phyloP scores from a whole-genome alignment of 2,329 filamentous ascomycete species.

The Epichloe typhina region DNA sequence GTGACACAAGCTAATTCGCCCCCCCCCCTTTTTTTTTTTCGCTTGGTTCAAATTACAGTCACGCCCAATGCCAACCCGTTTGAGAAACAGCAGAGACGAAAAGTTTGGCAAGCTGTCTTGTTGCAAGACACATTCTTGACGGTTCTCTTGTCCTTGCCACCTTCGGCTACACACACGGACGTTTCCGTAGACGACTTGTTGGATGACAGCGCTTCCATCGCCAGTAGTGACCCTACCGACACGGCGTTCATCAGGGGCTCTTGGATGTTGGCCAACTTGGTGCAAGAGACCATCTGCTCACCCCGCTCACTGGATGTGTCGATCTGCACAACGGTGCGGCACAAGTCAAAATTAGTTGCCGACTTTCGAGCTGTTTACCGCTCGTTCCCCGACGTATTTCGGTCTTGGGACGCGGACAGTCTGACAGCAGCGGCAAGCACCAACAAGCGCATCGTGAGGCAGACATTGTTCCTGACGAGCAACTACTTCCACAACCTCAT shows the following conservation, averaged over 20 bases:
- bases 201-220: slow-evolving; percentile 46
- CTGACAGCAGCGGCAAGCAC: slow-evolving; percentile 42
- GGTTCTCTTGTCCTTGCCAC: slow-evolving; percentile 63
- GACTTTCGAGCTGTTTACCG: slow-evolving; percentile 60
- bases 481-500: slow-evolving; percentile 77
- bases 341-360: slow-evolving; percentile 56
- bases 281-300: slow-evolving; percentile 64
- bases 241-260: slow-evolving; percentile 62
- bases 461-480: slow-evolving; percentile 66
- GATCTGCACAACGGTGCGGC: slow-evolving; percentile 52
- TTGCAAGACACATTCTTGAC: slow-evolving; percentile 74
- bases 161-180: slow-evolving; percentile 67
- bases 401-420: slow-evolving; percentile 50
- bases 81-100: slow-evolving; percentile 67
- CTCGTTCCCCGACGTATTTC: slow-evolving; percentile 59
- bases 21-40: background rate
- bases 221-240: slow-evolving; percentile 49
- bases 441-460: slow-evolving; percentile 55
- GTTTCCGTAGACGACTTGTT: slow-evolving; percentile 61
- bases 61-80: slow-evolving; percentile 52
- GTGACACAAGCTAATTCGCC: background rate
- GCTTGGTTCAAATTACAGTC: slow-evolving; percentile 22
- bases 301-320: slow-evolving; percentile 62
- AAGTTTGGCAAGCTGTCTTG: slow-evolving; percentile 70
- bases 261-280: slow-evolving; percentile 67